Evolutionary conservation across 2,329 filamentous ascomycete genomes (phyloP), one percentile per base, ranked within the genome.

Genomic region (Hypomyces perniciosus): DNA sequence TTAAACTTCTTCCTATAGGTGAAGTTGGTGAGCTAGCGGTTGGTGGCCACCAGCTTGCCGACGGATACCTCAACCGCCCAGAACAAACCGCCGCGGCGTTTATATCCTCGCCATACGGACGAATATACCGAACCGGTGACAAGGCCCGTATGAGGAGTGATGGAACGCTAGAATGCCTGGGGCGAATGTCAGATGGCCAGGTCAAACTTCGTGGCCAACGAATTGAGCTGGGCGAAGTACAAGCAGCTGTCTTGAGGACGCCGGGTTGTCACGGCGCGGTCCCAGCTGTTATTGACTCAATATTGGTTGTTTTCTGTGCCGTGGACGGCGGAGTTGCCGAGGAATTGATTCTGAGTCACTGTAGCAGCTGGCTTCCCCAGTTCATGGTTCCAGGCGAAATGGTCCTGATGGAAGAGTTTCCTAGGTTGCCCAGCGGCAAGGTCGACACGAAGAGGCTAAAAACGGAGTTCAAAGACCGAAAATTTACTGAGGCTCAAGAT

Each of bases 121-220:
- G 76, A 4, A 71, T 95, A 0, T 96, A 96, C 66, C 79, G 88
- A 30, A 96, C 90, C 1, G 90, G 90, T 1, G 91, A 96, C 67
- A 89, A 86, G 62, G 91, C 87, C 4, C 78, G 80, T 26, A 75
- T 95, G 44, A 76, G 78, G 2, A 58, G 74, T 0, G 76, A 86
- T 53, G 88, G 90, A 1, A 80, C 77, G 0, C 74, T 96, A n/a
- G 87, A 95, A 64, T 95, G 88, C 61, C 75, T 91, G 33, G 91
- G 91, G 0, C 84, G 91, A 8, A 84, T 96, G 9, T 79, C 80
- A 2, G 81, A 82, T 45, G 90, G 88, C 0, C 91, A 96, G 65
- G 84, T 96, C 46, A 96, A 96, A 67, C 74, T 96, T 6, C 80
- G 90, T 48, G 90, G 90, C 1, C 90, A 95, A 66, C 78, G 90